Evolutionary conservation across 2,329 filamentous ascomycete species (phyloP).

Genomic region (Trichophyton benhamiae): DNA sequence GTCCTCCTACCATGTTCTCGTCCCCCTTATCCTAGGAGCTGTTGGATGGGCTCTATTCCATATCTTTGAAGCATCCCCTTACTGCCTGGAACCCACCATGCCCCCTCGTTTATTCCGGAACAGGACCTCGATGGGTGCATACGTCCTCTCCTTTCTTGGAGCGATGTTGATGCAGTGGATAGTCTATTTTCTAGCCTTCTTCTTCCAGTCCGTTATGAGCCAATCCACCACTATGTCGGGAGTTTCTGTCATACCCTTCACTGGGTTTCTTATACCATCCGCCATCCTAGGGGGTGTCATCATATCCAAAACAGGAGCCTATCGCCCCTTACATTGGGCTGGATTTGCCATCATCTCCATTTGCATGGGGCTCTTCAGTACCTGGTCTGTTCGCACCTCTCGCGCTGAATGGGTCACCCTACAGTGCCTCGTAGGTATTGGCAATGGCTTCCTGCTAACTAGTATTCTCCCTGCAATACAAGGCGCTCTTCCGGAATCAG

Average conservation of each 20-base stretch:
- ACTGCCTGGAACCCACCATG: constrained; percentile 26
- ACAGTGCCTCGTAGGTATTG: constrained; percentile 19
- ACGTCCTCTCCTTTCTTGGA: constrained; percentile 28
- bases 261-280: constrained; percentile 16
- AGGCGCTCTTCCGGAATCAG: constrained; percentile 18
- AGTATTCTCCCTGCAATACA: constrained; percentile 20
- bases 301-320: constrained; percentile 24
- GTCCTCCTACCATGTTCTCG: constrained; percentile 3
- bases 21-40: constrained; percentile 5
- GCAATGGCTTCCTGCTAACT: constrained; percentile 19
- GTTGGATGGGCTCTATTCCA: constrained; percentile 1
- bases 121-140: constrained; percentile 25
- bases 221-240: constrained; percentile 24
- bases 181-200: constrained; percentile 35
- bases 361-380: constrained; percentile 19
- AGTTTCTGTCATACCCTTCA: constrained; percentile 21
- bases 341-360: constrained; percentile 20
- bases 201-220: constrained; percentile 33
- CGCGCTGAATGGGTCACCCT: constrained; percentile 20
- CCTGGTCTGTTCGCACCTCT: constrained; percentile 16
- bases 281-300: constrained; percentile 22
- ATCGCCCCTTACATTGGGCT: constrained; percentile 20
- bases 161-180: constrained; percentile 27
- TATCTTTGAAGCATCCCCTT: not conserved
- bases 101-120: constrained; percentile 35